Percentiles rank a stretch among this genome's conserved stretches.
Conservation (phyloP, 2,329 filamentous ascomycete genomes). For the Camillea tinctor region DNA sequence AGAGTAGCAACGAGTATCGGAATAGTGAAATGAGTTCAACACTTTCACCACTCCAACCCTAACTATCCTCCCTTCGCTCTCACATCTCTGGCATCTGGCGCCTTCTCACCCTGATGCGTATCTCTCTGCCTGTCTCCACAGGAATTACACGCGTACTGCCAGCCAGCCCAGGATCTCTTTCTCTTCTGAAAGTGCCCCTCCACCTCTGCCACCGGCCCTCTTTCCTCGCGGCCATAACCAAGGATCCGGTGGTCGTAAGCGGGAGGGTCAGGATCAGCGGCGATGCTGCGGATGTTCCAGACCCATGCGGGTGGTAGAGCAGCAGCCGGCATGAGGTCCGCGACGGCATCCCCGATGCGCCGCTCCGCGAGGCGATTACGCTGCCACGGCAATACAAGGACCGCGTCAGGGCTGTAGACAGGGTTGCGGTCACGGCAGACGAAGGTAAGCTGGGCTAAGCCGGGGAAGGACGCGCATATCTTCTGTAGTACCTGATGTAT, state of each 20-base stretch:
- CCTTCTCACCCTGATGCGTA: no score
- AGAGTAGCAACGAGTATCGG: no score
- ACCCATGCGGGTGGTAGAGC: conserved; percentile 26
- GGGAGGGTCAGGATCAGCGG: conserved; percentile 16
- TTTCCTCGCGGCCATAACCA: conserved; percentile 7
- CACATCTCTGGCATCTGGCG: no score
- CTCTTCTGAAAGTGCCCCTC: neutral
- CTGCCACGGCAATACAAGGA: conserved; percentile 31
- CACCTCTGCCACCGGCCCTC: conserved; percentile 8
- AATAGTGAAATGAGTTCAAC: no score
- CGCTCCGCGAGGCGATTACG: conserved; percentile 36
- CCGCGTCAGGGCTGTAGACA: conserved; percentile 28
- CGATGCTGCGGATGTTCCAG: conserved; percentile 39
- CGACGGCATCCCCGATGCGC: conserved; percentile 37
- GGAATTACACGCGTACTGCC: neutral
- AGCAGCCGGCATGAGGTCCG: conserved; percentile 32
- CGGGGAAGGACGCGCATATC: conserved; percentile 38
- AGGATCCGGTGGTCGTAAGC: conserved; percentile 17
- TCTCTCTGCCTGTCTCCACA: neutral
- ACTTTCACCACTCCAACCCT: no score
- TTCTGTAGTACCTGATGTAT: conserved; percentile 33
- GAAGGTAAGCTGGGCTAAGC: conserved; percentile 43
- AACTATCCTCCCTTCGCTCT: no score
- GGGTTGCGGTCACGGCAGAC: conserved; percentile 41
- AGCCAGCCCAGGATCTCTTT: neutral